phyloP scores from a whole-genome alignment of 441 rosid species.

The Mallotus japonicus region DNA sequence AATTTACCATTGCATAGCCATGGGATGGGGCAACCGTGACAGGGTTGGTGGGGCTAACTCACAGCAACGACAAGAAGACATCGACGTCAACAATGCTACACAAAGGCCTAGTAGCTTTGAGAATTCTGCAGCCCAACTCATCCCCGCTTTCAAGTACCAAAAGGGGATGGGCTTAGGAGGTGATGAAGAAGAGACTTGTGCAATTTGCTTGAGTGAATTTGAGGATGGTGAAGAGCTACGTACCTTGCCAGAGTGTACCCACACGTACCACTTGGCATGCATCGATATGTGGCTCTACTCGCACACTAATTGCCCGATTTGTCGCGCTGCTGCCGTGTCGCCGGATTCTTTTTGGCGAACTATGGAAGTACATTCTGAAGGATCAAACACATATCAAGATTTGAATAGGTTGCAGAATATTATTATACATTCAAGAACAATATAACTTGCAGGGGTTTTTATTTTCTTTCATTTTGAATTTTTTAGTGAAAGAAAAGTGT shows the following conservation, averaged over 20 bases:
- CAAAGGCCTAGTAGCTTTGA: slow-evolving; percentile 25
- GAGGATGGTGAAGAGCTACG: slow-evolving; percentile 70
- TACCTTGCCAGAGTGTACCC: slow-evolving; percentile 64
- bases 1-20: slow-evolving; percentile 41
- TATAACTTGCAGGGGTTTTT: neutral
- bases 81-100: neutral
- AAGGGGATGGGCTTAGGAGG: slow-evolving; percentile 28
- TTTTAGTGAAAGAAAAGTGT: neutral
- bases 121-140: slow-evolving; percentile 30
- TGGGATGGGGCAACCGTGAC: slow-evolving; percentile 26
- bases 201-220: slow-evolving; percentile 69
- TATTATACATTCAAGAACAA: slow-evolving; percentile 10
- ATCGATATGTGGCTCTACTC: slow-evolving; percentile 91
- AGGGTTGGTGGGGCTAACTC: neutral
- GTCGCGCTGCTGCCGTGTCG: slow-evolving; percentile 45
- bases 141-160: slow-evolving; percentile 37
- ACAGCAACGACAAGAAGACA: neutral
- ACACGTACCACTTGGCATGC: slow-evolving; percentile 66
- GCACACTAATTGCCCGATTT: slow-evolving; percentile 83
- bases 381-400: neutral
- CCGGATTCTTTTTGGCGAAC: neutral
- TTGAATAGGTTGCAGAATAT: slow-evolving; percentile 20
- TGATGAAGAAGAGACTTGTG: slow-evolving; percentile 32
- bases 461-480: neutral
- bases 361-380: neutral